Evolutionary conservation across 2,329 filamentous ascomycete species (phyloP).

Genomic region (Coniochaeta hoffmannii): DNA sequence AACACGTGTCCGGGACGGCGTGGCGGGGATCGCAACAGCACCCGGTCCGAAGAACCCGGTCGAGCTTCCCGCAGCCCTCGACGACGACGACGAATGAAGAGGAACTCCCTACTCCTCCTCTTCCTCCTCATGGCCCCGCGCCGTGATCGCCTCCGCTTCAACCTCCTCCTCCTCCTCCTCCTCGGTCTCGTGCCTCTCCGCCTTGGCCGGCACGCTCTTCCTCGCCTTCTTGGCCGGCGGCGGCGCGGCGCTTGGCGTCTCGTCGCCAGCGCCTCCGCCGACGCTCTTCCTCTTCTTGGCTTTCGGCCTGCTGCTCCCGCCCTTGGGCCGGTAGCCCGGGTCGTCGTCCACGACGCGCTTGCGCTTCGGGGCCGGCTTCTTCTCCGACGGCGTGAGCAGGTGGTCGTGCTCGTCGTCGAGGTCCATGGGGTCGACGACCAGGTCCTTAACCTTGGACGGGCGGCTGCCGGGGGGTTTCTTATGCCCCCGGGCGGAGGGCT

Average conservation of each 20-base stretch:
- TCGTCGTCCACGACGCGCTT: slow-evolving; percentile 47
- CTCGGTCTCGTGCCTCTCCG: background rate
- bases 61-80: no score
- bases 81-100: no score
- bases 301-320: slow-evolving; percentile 41
- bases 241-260: slow-evolving; percentile 19
- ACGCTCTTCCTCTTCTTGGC: slow-evolving; percentile 56
- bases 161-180: slow-evolving; percentile 26
- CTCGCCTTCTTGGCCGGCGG: slow-evolving; percentile 18
- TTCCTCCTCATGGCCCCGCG: background rate
- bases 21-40: no score
- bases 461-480: background rate
- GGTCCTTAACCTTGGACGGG: background rate
- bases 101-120: background rate
- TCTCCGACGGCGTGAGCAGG: slow-evolving; percentile 16
- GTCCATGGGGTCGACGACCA: background rate
- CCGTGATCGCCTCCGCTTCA: slow-evolving; percentile 21
- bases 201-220: slow-evolving; percentile 18
- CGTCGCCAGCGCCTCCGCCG: slow-evolving; percentile 18
- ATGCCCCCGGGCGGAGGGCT: background rate
- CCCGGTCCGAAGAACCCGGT: no score
- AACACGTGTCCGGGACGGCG: no score
- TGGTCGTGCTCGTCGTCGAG: slow-evolving; percentile 20
- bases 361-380: slow-evolving; percentile 29
- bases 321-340: slow-evolving; percentile 50